Percentiles rank a stretch among this genome's conserved stretches.
Evolutionary conservation across 129 eudicot genomes (phyloP).

Genomic region (Artemisia tridentata): DNA sequence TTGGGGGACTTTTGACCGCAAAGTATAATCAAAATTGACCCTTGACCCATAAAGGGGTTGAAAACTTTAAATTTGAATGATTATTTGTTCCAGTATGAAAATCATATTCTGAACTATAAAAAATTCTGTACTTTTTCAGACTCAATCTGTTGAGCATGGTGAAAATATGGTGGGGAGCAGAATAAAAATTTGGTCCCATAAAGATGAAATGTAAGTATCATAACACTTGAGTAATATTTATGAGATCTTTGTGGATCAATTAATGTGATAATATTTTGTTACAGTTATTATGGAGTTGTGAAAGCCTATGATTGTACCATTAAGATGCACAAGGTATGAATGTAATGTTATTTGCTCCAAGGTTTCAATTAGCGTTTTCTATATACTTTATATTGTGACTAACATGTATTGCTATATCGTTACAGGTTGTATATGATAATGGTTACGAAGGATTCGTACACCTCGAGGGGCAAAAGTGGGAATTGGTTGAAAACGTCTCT

Average conservation of each 20-base stretch:
- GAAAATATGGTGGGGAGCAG: conserved; percentile 50
- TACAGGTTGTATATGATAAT: conserved; percentile 32
- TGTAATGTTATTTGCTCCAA: conserved; percentile 2
- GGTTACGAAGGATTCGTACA: conserved; percentile 27
- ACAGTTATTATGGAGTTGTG: conserved; percentile 35
- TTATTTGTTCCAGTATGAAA: not conserved
- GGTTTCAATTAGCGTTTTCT: not conserved
- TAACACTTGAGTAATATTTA: not conserved
- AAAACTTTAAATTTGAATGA: not conserved
- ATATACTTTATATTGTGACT: not conserved
- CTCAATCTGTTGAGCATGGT: conserved; percentile 19
- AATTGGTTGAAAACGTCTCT: conserved; percentile 35
- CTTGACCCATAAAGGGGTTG: too few species aligned
- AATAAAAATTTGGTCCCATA: conserved; percentile 68
- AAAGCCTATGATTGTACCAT: conserved; percentile 17
- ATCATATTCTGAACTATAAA: conserved; percentile 5
- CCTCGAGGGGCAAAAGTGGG: conserved; percentile 28
- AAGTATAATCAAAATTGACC: too few species aligned
- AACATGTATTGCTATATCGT: conserved; percentile 9
- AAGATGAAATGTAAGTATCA: conserved; percentile 43
- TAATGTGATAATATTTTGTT: not conserved
- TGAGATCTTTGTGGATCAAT: conserved; percentile 7
- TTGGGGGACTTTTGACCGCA: too few species aligned
- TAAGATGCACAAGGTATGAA: conserved; percentile 26
- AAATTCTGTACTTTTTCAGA: conserved; percentile 20